A percentile compares a stretch with the other conserved stretches of the same genome.
Conservation (phyloP, 495 filamentous ascomycete genomes). For the Apodospora peruviana region DNA sequence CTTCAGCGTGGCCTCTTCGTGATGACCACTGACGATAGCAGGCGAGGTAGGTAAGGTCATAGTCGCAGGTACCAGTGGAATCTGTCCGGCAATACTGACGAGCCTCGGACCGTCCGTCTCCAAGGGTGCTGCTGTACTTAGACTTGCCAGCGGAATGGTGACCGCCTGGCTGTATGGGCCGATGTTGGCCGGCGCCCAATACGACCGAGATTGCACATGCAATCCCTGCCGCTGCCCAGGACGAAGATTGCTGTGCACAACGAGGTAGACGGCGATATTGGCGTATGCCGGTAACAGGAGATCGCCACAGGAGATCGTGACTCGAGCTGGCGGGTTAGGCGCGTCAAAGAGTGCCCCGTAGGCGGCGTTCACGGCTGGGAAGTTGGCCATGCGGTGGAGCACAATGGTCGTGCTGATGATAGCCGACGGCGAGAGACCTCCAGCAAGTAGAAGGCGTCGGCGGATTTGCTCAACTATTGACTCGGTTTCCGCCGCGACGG, state of each 20-base stretch:
- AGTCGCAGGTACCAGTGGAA: constrained; percentile 75
- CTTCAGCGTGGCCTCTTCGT: constrained; percentile 12
- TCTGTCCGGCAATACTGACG: constrained; percentile 73
- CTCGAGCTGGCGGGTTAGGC: constrained; percentile 79
- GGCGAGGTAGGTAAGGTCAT: constrained; percentile 54
- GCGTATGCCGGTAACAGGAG: constrained; percentile 42
- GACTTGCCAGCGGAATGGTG: constrained; percentile 41
- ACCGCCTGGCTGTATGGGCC: constrained; percentile 95
- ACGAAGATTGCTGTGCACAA: constrained; percentile 19
- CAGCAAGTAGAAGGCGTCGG: constrained; percentile 17
- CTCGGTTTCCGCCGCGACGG: constrained; percentile 31
- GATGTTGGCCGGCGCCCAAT: constrained; percentile 98
- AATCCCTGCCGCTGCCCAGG: constrained; percentile 49
- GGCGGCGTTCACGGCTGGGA: constrained; percentile 62
- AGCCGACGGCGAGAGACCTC: constrained; percentile 38
- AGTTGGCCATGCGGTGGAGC: constrained; percentile 74
- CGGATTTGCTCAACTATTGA: constrained; percentile 31
- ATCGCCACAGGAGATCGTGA: constrained; percentile 72
- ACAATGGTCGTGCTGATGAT: constrained; percentile 73
- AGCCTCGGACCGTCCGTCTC: constrained; percentile 5
- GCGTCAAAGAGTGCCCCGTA: constrained; percentile 65
- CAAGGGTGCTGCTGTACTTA: not conserved
- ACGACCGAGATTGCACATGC: constrained; percentile 88
- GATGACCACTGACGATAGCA: too few species aligned
- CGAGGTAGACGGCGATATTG: constrained; percentile 50